Conservation (phyloP, 805 yeast genomes). For the Clavispora asparagi region DNA sequence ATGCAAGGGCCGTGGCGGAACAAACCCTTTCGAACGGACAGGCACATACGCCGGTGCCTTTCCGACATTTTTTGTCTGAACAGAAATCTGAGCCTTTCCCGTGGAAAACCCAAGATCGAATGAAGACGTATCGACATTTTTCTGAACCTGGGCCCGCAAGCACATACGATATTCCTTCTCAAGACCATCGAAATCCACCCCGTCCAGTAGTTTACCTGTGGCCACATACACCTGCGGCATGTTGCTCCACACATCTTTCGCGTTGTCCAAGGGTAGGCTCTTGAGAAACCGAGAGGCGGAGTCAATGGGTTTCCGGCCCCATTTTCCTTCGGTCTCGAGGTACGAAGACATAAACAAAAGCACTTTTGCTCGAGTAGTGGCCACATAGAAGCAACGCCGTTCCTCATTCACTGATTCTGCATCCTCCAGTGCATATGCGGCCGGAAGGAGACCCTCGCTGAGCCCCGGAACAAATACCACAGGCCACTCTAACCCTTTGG, state of each 20-base stretch:
- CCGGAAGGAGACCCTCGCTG: constrained; percentile 63
- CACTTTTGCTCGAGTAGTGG: constrained; percentile 74
- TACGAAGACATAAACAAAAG: constrained; percentile 43
- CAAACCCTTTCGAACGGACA: not conserved
- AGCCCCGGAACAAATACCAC: constrained; percentile 78
- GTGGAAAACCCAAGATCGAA: constrained; percentile 1
- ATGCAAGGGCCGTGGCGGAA: not conserved
- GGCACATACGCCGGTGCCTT: constrained; percentile 8
- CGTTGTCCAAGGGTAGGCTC: constrained; percentile 1
- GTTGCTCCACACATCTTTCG: constrained; percentile 4
- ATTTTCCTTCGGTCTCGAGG: constrained; percentile 11
- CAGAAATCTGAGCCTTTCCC: not conserved
- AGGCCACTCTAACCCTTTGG: constrained; percentile 96
- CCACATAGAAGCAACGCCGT: constrained; percentile 81
- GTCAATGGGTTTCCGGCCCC: constrained; percentile 19
- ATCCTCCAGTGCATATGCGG: constrained; percentile 38
- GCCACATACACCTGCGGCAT: not conserved
- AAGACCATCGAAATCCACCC: not conserved
- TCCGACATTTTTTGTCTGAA: not conserved
- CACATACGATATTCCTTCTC: constrained; percentile 11
- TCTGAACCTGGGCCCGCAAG: constrained; percentile 5
- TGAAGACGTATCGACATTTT: constrained; percentile 6
- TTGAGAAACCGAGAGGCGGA: constrained; percentile 26
- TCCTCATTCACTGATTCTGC: constrained; percentile 57
- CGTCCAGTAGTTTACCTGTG: not conserved